Evolutionary conservation across 352 stramenopile species (phyloP), one percentile per base, ranked within the genome.

Genomic region (Phytopythium helicoides): DNA sequence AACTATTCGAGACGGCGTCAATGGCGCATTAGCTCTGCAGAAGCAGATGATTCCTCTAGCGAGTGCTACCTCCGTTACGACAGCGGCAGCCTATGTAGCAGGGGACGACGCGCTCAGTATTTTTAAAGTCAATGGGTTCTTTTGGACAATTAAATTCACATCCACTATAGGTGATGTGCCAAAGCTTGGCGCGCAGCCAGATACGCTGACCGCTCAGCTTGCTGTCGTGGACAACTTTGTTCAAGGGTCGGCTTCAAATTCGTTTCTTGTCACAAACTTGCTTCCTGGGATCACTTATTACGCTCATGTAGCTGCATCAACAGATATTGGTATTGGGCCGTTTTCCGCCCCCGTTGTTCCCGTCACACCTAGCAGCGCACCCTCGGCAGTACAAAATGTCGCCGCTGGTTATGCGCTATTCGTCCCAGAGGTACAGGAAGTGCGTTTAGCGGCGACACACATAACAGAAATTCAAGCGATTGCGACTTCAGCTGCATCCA

Each of bases 71-170:
- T 59, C 69, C n/a, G 22, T 72, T 0, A 61, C 56, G 0, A 69
- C 54, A 0, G 12, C 60, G 0, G 63, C 79, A 0, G 50, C 49
- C 12, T 93, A 71, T 49, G 21, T 92, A 3, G 62, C 64, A 0
- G 64, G 54, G 12, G 58, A 62, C 6, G 51, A 66, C 8, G 42
- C 62, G 10, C 46, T 89, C 1, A 68, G 62, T 8, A 67, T 93
- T 10, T 93, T 71, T 58, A 92, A 89, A 59, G 81, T 82, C 3
- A 92, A 92, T 25, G 83, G 83, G 0, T 87, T 92, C 14, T 39
- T 87, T 6, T 93, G 83, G 83, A 89, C 75, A 0, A 74, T 93
- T 46, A 87, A 86, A 46, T 93, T 93, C 35, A 86, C 84, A 36
- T 88, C 79, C 1, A 89, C 72, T 2, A 75, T 93, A 23, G 83